phyloP scores from a whole-genome alignment of 768 basidiomycete genomes.

The Auricularia heimuer region DNA sequence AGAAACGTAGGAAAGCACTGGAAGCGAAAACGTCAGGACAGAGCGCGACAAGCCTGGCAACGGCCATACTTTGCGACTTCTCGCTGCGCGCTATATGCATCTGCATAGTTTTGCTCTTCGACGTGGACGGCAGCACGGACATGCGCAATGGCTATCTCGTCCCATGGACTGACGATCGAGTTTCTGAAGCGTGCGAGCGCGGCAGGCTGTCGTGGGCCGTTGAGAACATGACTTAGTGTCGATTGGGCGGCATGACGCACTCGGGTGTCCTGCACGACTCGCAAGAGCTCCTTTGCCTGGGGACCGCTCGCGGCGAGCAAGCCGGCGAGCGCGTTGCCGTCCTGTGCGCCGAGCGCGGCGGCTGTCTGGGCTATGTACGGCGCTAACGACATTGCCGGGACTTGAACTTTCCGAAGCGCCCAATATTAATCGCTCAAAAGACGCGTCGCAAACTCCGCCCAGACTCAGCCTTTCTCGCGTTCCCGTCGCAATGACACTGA shows the following conservation, averaged over 20 bases:
- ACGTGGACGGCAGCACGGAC: constrained; percentile 64
- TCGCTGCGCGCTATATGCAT: constrained; percentile 76
- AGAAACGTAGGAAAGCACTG: constrained; percentile 69
- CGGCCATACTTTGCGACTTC: constrained; percentile 46
- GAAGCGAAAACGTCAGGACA: background rate
- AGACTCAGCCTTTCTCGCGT: background rate
- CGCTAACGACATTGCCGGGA: constrained; percentile 4
- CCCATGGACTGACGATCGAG: constrained; percentile 66
- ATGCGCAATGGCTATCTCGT: constrained; percentile 78
- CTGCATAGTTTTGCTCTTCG: constrained; percentile 52
- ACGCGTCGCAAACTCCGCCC: background rate
- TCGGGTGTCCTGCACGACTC: background rate
- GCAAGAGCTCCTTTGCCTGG: background rate
- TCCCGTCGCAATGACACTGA: background rate
- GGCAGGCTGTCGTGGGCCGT: constrained; percentile 2
- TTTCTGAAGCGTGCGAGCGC: constrained; percentile 40
- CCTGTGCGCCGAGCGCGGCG: background rate
- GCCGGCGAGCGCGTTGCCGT: background rate
- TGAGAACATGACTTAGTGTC: background rate
- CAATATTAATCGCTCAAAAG: constrained; percentile 2
- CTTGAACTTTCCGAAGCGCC: constrained; percentile 4
- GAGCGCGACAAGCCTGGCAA: background rate
- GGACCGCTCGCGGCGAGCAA: background rate
- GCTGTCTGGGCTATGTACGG: background rate
- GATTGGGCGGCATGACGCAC: background rate